Evolutionary conservation across 2,329 filamentous ascomycete species (phyloP).

Genomic region (Diaporthe sp.): DNA sequence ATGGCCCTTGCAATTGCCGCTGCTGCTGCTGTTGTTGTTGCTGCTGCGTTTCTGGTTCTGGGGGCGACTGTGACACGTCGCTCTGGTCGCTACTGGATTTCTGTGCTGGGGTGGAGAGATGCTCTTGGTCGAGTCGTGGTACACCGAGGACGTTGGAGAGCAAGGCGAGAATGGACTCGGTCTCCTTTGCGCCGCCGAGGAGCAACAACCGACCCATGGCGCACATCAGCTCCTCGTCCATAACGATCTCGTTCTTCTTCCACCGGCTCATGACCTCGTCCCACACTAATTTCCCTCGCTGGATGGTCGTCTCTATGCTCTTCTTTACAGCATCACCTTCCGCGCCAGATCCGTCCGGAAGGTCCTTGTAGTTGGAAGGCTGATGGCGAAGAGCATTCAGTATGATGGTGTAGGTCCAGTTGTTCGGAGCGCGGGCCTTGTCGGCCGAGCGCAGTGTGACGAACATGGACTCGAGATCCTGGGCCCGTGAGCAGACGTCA

Average conservation of each 20-base stretch:
- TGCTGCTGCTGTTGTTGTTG: neutral
- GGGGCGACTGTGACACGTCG: neutral
- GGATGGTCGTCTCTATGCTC: constrained; percentile 62
- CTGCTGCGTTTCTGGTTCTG: neutral
- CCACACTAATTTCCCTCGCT: constrained; percentile 83
- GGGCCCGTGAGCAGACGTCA: constrained; percentile 79
- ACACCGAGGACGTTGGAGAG: constrained; percentile 87
- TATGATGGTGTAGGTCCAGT: constrained; percentile 84
- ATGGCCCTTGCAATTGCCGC: neutral
- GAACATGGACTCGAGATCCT: constrained; percentile 86
- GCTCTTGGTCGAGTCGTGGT: constrained; percentile 58
- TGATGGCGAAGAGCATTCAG: constrained; percentile 78
- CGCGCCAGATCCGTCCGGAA: constrained; percentile 43
- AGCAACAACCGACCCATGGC: constrained; percentile 86
- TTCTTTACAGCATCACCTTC: constrained; percentile 48
- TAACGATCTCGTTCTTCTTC: constrained; percentile 74
- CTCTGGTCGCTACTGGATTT: constrained; percentile 42
- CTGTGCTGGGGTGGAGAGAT: constrained; percentile 43
- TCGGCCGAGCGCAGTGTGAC: constrained; percentile 80
- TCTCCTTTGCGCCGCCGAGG: constrained; percentile 72
- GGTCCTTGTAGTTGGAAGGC: constrained; percentile 49
- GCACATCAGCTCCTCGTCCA: constrained; percentile 85
- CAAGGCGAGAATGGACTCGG: constrained; percentile 79
- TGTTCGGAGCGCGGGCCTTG: constrained; percentile 73
- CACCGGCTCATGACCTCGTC: constrained; percentile 82